These are phyloP conservation scores for Globisporangium camurandrum DNA, from an alignment of 352 stramenopile species.

Conservation along the genomic window DNA sequence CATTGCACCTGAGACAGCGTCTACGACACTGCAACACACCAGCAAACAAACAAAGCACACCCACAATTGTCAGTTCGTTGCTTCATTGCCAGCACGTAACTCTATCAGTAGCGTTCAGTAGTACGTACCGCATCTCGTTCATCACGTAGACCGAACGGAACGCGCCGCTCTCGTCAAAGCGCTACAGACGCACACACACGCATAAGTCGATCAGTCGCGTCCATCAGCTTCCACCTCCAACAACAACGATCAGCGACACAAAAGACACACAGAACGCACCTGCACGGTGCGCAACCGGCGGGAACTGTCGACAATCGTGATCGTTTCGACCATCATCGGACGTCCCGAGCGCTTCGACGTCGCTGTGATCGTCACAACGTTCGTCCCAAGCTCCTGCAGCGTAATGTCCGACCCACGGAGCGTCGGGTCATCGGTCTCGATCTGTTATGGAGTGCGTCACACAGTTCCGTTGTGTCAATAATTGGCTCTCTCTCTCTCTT, in stretches of 20 bases:
- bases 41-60: conserved; percentile 1
- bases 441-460: too few relatives aligned
- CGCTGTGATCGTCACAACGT: conserved; percentile 79
- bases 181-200: conserved; percentile 14
- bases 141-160: conserved; percentile 87
- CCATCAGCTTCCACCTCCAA: neutral
- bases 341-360: conserved; percentile 77
- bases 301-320: conserved; percentile 77
- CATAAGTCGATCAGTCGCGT: too few relatives aligned
- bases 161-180: conserved; percentile 78
- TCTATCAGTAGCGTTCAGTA: too few relatives aligned
- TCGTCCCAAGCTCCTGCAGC: conserved; percentile 80
- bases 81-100: too few relatives aligned
- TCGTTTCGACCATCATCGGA: conserved; percentile 79
- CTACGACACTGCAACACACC: conserved; percentile 42
- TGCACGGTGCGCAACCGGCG: conserved; percentile 76
- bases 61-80: too few relatives aligned
- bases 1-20: conserved; percentile 82
- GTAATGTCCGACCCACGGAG: conserved; percentile 76
- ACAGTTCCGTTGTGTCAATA: too few relatives aligned
- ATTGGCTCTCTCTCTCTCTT: too few relatives aligned
- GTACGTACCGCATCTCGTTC: conserved; percentile 70
- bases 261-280: conserved; percentile 9
- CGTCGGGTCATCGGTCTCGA: conserved; percentile 78
- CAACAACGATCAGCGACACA: neutral